A percentile compares a stretch with the other conserved stretches of the same genome.
These are phyloP conservation scores for Vigna nakashimae DNA, from an alignment of 306 rosid species.

Conservation along the genomic window DNA sequence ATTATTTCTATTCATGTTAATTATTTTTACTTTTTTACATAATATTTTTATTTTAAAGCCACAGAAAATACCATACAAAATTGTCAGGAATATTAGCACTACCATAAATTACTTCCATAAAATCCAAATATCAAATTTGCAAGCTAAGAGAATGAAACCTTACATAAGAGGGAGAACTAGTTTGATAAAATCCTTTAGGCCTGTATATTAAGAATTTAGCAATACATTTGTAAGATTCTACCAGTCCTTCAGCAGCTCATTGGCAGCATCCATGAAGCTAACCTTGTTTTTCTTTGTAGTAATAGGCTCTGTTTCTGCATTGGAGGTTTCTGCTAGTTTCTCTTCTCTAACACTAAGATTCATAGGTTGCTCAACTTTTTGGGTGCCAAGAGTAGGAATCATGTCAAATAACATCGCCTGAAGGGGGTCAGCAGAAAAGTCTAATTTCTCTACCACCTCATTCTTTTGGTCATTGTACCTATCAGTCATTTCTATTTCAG, in stretches of 20 bases:
- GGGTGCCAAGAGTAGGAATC: constrained; percentile 75
- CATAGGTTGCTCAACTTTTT: constrained; percentile 49
- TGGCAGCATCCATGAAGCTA: constrained; percentile 85
- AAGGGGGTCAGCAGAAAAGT: constrained; percentile 65
- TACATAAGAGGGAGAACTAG: constrained; percentile 1
- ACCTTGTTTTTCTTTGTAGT: constrained; percentile 78
- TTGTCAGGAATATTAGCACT: neutral
- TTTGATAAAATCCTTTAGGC: neutral
- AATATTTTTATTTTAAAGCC: neutral
- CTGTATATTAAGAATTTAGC: constrained; percentile 7
- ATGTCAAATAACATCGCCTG: constrained; percentile 84
- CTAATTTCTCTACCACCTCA: constrained; percentile 52
- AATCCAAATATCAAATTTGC: constrained; percentile 3
- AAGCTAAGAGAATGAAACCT: constrained; percentile 11
- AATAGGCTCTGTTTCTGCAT: constrained; percentile 52
- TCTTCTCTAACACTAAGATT: constrained; percentile 40
- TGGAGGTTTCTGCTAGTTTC: constrained; percentile 49
- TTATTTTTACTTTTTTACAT: neutral
- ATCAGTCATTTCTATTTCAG: constrained; percentile 51
- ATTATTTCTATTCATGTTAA: neutral
- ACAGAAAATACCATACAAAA: neutral
- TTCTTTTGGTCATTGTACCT: constrained; percentile 39
- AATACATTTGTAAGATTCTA: constrained; percentile 43
- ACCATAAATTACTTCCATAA: neutral
- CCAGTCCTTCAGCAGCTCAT: constrained; percentile 79